phyloP scores from a whole-genome alignment of 2,329 filamentous ascomycete species.

The Juglanconis sp. region DNA sequence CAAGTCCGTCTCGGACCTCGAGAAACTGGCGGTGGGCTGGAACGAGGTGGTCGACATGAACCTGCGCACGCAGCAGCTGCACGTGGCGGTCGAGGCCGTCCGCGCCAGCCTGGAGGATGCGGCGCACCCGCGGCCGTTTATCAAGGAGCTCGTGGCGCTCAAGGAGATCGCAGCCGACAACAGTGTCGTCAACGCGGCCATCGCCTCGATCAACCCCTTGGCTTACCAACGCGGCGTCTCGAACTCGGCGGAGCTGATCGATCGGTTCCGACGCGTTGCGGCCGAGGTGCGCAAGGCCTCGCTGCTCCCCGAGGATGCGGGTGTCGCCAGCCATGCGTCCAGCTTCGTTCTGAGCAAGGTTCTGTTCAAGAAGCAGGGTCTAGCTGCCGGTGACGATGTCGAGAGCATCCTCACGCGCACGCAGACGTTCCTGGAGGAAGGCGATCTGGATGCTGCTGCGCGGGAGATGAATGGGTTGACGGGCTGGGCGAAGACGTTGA shows the following conservation, averaged over 20 bases:
- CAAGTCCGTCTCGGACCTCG: conserved; percentile 74
- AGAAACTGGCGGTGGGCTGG: conserved; percentile 84
- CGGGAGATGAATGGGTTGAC: conserved; percentile 90
- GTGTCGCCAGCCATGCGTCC: conserved; percentile 89
- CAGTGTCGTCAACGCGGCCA: conserved; percentile 84
- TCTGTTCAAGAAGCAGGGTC: conserved; percentile 89
- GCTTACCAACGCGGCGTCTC: conserved; percentile 92
- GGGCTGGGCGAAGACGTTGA: conserved; percentile 94
- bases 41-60: conserved; percentile 87
- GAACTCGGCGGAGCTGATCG: conserved; percentile 79
- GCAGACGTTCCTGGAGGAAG: conserved; percentile 87
- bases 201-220: conserved; percentile 90
- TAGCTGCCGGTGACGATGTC: conserved; percentile 82
- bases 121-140: conserved; percentile 75
- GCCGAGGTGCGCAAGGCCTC: conserved; percentile 91
- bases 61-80: conserved; percentile 90
- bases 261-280: conserved; percentile 92
- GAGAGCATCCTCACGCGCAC: conserved; percentile 90
- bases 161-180: conserved; percentile 87
- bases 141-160: conserved; percentile 87
- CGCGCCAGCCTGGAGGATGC: conserved; percentile 76
- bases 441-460: conserved; percentile 84
- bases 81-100: conserved; percentile 92
- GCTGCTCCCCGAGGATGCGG: conserved; percentile 87
- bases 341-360: conserved; percentile 88